phyloP scores from a whole-genome alignment of 768 basidiomycete genomes.

The Amanita pallidorosea region DNA sequence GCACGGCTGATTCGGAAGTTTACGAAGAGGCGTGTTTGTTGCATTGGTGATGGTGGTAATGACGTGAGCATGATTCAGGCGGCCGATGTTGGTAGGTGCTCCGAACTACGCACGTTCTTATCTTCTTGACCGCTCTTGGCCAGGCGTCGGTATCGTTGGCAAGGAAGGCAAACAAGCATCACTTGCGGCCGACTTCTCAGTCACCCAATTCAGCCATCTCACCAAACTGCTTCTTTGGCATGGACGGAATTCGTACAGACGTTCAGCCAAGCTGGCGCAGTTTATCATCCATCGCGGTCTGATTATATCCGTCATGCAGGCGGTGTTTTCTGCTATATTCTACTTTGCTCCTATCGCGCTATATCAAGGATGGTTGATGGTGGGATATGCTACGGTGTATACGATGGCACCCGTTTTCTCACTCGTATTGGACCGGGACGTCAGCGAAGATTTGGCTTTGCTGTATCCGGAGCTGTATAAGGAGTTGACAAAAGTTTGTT shows the following conservation, averaged over 20 bases:
- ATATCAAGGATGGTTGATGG: slow-evolving; percentile 98
- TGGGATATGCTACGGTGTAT: slow-evolving; percentile 91
- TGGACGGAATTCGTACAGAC: slow-evolving; percentile 96
- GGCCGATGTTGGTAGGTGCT: slow-evolving; percentile 83
- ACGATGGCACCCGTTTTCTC: slow-evolving; percentile 99
- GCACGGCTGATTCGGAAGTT: slow-evolving; percentile 83
- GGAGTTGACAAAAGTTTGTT: slow-evolving; percentile 81
- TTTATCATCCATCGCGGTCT: slow-evolving; percentile 97
- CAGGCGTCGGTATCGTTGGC: slow-evolving; percentile 95
- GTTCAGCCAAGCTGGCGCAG: slow-evolving; percentile 94
- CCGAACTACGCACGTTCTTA: background rate
- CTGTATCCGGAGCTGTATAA: slow-evolving; percentile 97
- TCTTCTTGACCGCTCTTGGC: background rate
- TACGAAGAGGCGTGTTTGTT: slow-evolving; percentile 94
- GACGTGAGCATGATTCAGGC: slow-evolving; percentile 99
- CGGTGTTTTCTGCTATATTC: slow-evolving; percentile 88
- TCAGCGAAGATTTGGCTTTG: slow-evolving; percentile 90
- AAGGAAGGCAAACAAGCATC: slow-evolving; percentile 99
- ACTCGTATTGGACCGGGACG: slow-evolving; percentile 88
- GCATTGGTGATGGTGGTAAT: slow-evolving; percentile 98
- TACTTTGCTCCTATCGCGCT: slow-evolving; percentile 94
- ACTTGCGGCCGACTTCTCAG: slow-evolving; percentile 96
- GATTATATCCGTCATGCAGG: slow-evolving; percentile 97
- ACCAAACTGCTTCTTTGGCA: slow-evolving; percentile 98
- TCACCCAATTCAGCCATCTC: slow-evolving; percentile 92